These are phyloP conservation scores for Ophiostoma quercus DNA, from an alignment of 2,329 filamentous ascomycete species.

Conservation along the genomic window DNA sequence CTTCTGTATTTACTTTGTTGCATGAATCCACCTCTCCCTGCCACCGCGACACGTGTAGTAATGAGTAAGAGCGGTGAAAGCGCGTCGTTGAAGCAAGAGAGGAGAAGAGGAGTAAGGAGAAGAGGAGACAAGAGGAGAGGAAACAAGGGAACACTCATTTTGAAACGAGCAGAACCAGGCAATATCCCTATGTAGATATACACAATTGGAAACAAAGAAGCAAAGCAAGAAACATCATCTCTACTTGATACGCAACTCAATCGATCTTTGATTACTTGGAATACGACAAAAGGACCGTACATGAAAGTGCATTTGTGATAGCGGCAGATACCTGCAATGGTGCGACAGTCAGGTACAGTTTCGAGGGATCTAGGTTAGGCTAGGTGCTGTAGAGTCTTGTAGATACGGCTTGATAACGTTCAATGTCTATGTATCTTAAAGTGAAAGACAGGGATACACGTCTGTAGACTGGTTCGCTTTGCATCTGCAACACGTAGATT, in stretches of 20 bases:
- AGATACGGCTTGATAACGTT: too few relatives aligned
- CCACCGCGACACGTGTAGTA: neutral
- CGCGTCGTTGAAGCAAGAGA: neutral
- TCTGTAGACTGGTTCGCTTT: neutral
- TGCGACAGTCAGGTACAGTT: constrained; percentile 10
- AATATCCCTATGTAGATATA: neutral
- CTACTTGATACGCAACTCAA: neutral
- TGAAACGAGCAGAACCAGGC: constrained; percentile 11
- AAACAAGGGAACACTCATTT: neutral
- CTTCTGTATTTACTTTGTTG: neutral
- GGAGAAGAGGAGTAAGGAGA: neutral
- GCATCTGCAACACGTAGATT: too few relatives aligned
- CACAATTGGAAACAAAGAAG: neutral
- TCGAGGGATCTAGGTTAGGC: neutral
- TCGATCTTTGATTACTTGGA: neutral
- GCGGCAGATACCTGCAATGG: constrained; percentile 11
- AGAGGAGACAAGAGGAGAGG: neutral
- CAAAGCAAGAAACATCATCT: neutral
- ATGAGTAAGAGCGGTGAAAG: neutral
- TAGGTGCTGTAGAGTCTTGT: neutral
- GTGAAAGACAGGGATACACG: neutral
- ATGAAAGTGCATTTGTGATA: neutral
- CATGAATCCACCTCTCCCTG: neutral
- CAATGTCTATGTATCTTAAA: too few relatives aligned
- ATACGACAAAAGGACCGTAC: neutral